A percentile compares a stretch with the other conserved stretches of the same genome.
These are phyloP conservation scores for Agrocybe chaxingu DNA, from an alignment of 768 basidiomycete species.

Conservation along the genomic window DNA sequence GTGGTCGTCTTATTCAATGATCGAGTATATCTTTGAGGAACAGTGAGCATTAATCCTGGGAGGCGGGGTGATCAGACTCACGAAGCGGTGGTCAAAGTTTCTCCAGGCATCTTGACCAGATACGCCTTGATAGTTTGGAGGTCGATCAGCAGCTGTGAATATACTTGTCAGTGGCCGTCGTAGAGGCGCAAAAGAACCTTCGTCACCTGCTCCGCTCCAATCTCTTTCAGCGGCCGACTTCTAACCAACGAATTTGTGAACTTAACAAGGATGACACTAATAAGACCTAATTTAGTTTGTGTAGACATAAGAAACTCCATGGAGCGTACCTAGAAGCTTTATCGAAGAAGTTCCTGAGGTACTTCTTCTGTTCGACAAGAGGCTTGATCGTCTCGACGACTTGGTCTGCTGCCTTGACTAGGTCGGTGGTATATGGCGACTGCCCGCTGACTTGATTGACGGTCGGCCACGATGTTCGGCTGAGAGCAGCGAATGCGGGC, in stretches of 20 bases:
- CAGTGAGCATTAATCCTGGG: neutral
- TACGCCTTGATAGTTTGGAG: conserved; percentile 83
- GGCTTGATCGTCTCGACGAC: conserved; percentile 76
- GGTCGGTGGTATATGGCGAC: conserved; percentile 76
- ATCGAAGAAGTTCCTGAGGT: conserved; percentile 88
- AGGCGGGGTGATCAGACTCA: conserved; percentile 22
- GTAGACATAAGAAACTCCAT: neutral
- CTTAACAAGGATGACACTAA: conserved; percentile 75
- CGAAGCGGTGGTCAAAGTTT: conserved; percentile 53
- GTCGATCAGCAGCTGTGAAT: conserved; percentile 68
- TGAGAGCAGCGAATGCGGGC: conserved; percentile 70
- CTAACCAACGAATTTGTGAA: conserved; percentile 89
- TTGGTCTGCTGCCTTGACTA: conserved; percentile 71
- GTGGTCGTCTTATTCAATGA: conserved; percentile 78
- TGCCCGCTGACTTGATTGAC: conserved; percentile 84
- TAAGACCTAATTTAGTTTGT: neutral
- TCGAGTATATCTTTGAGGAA: conserved; percentile 65
- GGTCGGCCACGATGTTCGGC: conserved; percentile 74
- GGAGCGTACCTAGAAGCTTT: conserved; percentile 78
- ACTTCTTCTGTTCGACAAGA: conserved; percentile 92
- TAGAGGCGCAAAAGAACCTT: neutral
- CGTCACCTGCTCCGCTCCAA: conserved; percentile 88
- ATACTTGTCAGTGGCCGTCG: neutral
- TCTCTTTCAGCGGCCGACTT: conserved; percentile 87
- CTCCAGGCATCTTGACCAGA: conserved; percentile 81